A percentile compares a stretch with the other conserved stretches of the same genome.
These are phyloP conservation scores for Colletotrichum scovillei DNA, from an alignment of 2,329 filamentous ascomycete species.

Conservation along the genomic window DNA sequence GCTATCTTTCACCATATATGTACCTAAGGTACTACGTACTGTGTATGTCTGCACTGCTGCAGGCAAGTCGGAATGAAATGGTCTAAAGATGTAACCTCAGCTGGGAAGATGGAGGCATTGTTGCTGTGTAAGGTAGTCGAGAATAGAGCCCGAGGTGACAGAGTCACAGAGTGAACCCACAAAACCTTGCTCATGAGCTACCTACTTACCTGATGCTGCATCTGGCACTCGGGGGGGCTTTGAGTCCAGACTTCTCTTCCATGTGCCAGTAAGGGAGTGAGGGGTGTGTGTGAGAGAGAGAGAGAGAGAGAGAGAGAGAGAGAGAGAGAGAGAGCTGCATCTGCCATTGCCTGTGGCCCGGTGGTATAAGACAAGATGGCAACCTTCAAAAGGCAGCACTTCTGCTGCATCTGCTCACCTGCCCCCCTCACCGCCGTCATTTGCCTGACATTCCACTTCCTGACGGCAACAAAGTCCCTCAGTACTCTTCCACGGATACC, in stretches of 20 bases:
- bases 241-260: background rate
- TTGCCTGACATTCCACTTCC: background rate
- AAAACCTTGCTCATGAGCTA: background rate
- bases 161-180: background rate
- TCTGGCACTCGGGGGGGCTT: background rate
- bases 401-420: constrained; percentile 5
- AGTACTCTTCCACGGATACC: no score
- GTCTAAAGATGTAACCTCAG: background rate
- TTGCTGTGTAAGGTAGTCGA: background rate
- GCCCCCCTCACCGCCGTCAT: constrained; percentile 6
- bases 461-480: constrained; percentile 10
- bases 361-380: constrained; percentile 20
- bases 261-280: background rate
- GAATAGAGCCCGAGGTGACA: background rate
- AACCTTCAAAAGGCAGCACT: constrained; percentile 5
- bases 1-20: no score
- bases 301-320: no score
- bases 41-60: background rate
- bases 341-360: background rate
- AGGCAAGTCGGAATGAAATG: background rate
- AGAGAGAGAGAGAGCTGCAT: background rate
- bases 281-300: no score
- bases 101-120: background rate
- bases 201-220: background rate
- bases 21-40: background rate